Conservation (phyloP, 2,329 filamentous ascomycete genomes). For the Penicillium rolfsii region DNA sequence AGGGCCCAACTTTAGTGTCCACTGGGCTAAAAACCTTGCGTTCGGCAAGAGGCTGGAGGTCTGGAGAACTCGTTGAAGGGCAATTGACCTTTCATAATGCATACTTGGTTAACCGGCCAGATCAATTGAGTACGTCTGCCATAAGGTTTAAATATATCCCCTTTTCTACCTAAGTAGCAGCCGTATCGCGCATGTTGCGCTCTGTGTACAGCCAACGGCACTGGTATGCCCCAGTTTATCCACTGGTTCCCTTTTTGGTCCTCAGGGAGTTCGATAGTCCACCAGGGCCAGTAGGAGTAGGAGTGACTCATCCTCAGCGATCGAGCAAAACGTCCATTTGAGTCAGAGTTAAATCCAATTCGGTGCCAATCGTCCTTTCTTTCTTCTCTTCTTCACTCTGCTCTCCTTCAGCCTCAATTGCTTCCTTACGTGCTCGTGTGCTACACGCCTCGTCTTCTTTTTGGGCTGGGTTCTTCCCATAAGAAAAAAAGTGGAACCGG, state of each 20-base stretch:
- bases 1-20: neutral
- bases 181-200: neutral
- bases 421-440: slow-evolving; percentile 6
- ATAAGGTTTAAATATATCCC: neutral
- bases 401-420: slow-evolving; percentile 5
- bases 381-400: slow-evolving; percentile 12
- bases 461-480: slow-evolving; percentile 11
- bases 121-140: neutral
- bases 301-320: slow-evolving; percentile 35
- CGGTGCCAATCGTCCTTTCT: neutral
- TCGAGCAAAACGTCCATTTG: neutral
- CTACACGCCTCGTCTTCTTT: slow-evolving; percentile 5
- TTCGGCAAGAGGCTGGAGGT: neutral
- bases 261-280: neutral
- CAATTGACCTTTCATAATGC: neutral
- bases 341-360: neutral
- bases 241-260: slow-evolving; percentile 3
- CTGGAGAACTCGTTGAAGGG: neutral
- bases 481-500: slow-evolving; percentile 26
- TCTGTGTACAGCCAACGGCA: neutral
- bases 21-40: neutral
- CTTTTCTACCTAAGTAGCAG: neutral
- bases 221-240: slow-evolving; percentile 13
- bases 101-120: neutral
- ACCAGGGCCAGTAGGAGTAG: slow-evolving; percentile 1